Conservation (phyloP, 192 early-diverging fungal genomes). For the Anaeromyces robustus region DNA sequence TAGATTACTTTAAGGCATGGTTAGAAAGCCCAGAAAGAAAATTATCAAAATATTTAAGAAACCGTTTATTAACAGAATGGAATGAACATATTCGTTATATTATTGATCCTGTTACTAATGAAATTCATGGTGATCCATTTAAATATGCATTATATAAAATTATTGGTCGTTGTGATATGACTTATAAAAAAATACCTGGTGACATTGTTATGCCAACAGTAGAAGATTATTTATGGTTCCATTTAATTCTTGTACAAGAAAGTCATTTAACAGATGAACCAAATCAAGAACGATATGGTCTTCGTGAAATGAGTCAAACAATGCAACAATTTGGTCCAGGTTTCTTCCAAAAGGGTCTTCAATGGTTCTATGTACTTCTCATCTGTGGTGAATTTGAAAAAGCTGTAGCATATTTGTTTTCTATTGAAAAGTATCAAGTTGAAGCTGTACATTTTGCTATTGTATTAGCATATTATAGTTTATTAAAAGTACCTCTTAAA, state of each 20-base stretch:
- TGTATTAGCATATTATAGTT: slow-evolving; percentile 58
- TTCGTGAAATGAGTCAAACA: slow-evolving; percentile 46
- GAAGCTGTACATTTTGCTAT: slow-evolving; percentile 90
- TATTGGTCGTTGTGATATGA: slow-evolving; percentile 73
- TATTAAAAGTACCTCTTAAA: slow-evolving; percentile 50
- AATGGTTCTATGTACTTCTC: slow-evolving; percentile 70
- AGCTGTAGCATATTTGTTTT: slow-evolving; percentile 59
- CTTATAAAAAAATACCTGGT: slow-evolving; percentile 30
- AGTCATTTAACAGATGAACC: slow-evolving; percentile 16
- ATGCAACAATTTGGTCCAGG: slow-evolving; percentile 51
- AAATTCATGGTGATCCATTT: slow-evolving; percentile 59
- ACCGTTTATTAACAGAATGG: slow-evolving; percentile 41
- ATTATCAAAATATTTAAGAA: slow-evolving; percentile 26
- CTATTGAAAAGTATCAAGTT: slow-evolving; percentile 35
- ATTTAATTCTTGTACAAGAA: slow-evolving; percentile 61
- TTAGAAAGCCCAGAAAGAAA: slow-evolving; percentile 19
- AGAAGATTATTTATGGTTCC: slow-evolving; percentile 91
- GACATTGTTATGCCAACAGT: slow-evolving; percentile 52
- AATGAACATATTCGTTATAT: slow-evolving; percentile 20
- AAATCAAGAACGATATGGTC: slow-evolving; percentile 36
- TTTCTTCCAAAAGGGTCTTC: slow-evolving; percentile 46
- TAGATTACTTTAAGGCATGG: slow-evolving; percentile 52
- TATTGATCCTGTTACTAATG: slow-evolving; percentile 11
- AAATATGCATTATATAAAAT: slow-evolving; percentile 80
- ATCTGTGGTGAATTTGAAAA: slow-evolving; percentile 82